phyloP scores from a whole-genome alignment of 1,284 basidiomycete genomes.

The Vanrija sp. region DNA sequence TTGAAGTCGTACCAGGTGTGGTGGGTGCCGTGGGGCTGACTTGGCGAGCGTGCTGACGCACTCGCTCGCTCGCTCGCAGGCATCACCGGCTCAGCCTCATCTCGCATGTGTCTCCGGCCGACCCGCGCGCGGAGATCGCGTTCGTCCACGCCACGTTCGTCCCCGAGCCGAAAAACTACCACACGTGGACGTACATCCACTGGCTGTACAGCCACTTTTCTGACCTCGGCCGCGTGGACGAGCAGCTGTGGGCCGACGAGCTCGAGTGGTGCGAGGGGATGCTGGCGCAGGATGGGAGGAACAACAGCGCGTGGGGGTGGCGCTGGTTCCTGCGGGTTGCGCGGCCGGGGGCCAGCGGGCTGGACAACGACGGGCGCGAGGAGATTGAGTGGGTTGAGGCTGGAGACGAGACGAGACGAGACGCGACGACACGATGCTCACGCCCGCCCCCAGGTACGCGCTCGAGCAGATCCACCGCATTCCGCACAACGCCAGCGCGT shows the following conservation, averaged over 20 bases:
- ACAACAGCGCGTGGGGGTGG: slow-evolving; percentile 98
- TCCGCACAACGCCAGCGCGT: slow-evolving; percentile 86
- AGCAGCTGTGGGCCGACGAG: slow-evolving; percentile 72
- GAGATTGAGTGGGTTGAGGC: slow-evolving; percentile 64
- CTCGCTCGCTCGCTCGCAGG: slow-evolving; percentile 31
- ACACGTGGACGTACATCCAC: slow-evolving; percentile 92
- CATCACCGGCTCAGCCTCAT: slow-evolving; percentile 83
- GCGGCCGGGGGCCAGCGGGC: slow-evolving; percentile 54
- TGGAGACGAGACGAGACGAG: too few species aligned
- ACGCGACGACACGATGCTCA: too few species aligned
- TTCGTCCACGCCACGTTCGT: slow-evolving; percentile 70
- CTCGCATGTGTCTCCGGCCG: slow-evolving; percentile 56
- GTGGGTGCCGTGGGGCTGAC: too few species aligned
- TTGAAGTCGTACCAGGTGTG: slow-evolving; percentile 96
- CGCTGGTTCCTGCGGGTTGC: slow-evolving; percentile 86
- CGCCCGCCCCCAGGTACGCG: slow-evolving; percentile 54
- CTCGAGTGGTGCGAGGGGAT: slow-evolving; percentile 70
- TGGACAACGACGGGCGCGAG: slow-evolving; percentile 51
- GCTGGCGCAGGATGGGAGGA: slow-evolving; percentile 74
- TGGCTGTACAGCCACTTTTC: slow-evolving; percentile 79
- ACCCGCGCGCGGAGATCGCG: slow-evolving; percentile 60
- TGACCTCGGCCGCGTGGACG: slow-evolving; percentile 42
- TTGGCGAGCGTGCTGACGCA: too few species aligned
- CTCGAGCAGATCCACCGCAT: slow-evolving; percentile 77
- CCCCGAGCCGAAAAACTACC: slow-evolving; percentile 86